Conservation (phyloP, 352 stramenopile genomes). For the Globisporangium spiculum region DNA sequence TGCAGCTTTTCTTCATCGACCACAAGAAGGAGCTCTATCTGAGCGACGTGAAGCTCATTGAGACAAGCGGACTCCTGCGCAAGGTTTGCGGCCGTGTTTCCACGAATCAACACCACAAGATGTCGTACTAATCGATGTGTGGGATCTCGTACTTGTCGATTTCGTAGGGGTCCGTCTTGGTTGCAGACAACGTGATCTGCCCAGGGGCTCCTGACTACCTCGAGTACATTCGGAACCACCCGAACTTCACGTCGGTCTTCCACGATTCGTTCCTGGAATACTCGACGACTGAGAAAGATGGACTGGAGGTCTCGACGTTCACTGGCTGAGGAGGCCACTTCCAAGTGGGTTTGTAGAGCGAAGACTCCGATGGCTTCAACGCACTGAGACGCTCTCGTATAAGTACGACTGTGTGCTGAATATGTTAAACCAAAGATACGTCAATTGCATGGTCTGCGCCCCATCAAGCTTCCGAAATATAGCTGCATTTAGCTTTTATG, state of each 20-base stretch:
- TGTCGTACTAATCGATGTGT: background rate
- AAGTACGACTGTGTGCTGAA: background rate
- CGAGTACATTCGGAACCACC: conserved; percentile 28
- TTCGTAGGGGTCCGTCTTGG: conserved; percentile 24
- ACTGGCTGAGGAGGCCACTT: background rate
- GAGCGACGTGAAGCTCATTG: conserved; percentile 39
- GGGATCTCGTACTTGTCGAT: background rate
- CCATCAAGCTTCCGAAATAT: too few species aligned
- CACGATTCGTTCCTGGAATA: background rate
- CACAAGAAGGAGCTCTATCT: conserved; percentile 42
- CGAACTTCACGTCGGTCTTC: conserved; percentile 25
- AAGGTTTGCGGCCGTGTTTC: background rate
- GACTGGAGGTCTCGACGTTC: background rate
- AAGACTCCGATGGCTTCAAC: background rate
- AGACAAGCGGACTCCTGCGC: conserved; percentile 27
- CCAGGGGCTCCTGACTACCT: conserved; percentile 33
- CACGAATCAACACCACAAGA: background rate
- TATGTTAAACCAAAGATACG: background rate
- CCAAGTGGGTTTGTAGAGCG: background rate
- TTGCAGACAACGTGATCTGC: conserved; percentile 37
- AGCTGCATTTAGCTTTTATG: too few species aligned
- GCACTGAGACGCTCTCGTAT: background rate
- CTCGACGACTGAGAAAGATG: background rate
- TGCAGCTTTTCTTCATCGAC: conserved; percentile 49
- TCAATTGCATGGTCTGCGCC: background rate